Percentiles rank a stretch among this genome's conserved stretches.
These are phyloP conservation scores for Puccinia coronata DNA, from an alignment of 1,284 basidiomycete species.

Conservation along the genomic window DNA sequence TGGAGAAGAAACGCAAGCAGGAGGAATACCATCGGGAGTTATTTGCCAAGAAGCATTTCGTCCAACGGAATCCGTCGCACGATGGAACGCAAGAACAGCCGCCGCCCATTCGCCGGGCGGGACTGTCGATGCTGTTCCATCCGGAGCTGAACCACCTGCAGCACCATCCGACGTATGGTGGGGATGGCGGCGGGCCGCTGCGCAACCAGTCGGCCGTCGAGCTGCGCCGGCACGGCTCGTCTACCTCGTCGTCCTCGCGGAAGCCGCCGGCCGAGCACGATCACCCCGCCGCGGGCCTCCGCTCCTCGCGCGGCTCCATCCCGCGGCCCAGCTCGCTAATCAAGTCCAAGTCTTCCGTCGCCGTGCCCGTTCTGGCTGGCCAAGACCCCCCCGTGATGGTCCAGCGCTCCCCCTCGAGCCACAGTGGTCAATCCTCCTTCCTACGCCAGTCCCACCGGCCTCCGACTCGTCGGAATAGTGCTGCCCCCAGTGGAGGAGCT, in stretches of 20 bases:
- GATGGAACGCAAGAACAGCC: constrained; percentile 9
- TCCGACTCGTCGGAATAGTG: neutral
- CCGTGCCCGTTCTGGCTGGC: constrained; percentile 23
- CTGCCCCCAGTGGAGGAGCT: neutral
- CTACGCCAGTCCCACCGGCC: neutral
- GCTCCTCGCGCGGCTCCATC: neutral
- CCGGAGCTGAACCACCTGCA: constrained; percentile 19
- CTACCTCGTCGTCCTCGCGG: neutral
- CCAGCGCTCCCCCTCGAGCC: constrained; percentile 8
- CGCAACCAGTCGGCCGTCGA: constrained; percentile 42
- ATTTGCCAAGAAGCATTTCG: constrained; percentile 38
- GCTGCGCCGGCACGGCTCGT: constrained; percentile 5
- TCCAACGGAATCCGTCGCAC: constrained; percentile 5
- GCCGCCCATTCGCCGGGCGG: constrained; percentile 23
- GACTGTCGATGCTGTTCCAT: constrained; percentile 43
- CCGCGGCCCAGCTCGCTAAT: constrained; percentile 25
- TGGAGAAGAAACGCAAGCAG: constrained; percentile 8
- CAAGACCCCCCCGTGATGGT: constrained; percentile 18
- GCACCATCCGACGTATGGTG: constrained; percentile 3
- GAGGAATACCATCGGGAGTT: constrained; percentile 39
- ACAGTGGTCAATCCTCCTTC: neutral
- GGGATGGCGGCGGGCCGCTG: neutral
- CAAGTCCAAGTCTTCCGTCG: constrained; percentile 47
- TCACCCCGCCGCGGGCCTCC: neutral
- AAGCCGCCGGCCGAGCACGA: neutral